A percentile compares a stretch with the other conserved stretches of the same genome.
Evolutionary conservation across 257 asterid genomes (phyloP).

Genomic region (Anisodus acutangulus): DNA sequence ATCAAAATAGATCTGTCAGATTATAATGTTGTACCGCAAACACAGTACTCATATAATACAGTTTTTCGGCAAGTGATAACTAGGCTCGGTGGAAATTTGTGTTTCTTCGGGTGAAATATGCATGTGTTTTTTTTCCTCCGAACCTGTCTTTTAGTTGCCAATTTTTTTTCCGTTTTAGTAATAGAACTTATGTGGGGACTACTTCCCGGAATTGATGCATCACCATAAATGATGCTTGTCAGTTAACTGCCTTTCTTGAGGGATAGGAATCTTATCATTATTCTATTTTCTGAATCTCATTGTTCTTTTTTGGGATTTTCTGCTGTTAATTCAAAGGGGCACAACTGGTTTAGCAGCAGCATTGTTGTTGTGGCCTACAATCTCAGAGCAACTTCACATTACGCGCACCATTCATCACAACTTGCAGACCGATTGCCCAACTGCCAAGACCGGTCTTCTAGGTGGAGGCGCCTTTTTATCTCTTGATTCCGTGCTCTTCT

Average conservation of each 20-base stretch:
- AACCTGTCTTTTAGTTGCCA: neutral
- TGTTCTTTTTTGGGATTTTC: neutral
- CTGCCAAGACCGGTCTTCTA: constrained; percentile 96
- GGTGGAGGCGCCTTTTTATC: constrained; percentile 99
- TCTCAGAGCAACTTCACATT: constrained; percentile 73
- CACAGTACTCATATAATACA: neutral
- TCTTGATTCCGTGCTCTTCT: constrained; percentile 81
- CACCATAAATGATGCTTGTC: neutral
- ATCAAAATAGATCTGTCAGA: neutral
- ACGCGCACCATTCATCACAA: constrained; percentile 61
- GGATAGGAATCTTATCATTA: neutral
- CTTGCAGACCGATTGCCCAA: constrained; percentile 72
- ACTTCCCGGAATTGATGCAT: neutral
- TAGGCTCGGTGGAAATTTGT: neutral
- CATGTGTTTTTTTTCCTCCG: neutral
- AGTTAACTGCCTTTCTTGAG: neutral
- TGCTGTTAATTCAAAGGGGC: constrained; percentile 45
- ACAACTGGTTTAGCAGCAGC: constrained; percentile 74
- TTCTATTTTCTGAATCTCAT: neutral
- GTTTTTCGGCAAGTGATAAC: neutral
- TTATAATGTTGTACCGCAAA: neutral
- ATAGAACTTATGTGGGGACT: no score
- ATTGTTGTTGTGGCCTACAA: constrained; percentile 82
- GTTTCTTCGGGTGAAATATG: neutral
- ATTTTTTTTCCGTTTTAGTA: neutral